A percentile compares a stretch with the other conserved stretches of the same genome.
phyloP scores from a whole-genome alignment of 306 rosid species.

The Vigna angularis region DNA sequence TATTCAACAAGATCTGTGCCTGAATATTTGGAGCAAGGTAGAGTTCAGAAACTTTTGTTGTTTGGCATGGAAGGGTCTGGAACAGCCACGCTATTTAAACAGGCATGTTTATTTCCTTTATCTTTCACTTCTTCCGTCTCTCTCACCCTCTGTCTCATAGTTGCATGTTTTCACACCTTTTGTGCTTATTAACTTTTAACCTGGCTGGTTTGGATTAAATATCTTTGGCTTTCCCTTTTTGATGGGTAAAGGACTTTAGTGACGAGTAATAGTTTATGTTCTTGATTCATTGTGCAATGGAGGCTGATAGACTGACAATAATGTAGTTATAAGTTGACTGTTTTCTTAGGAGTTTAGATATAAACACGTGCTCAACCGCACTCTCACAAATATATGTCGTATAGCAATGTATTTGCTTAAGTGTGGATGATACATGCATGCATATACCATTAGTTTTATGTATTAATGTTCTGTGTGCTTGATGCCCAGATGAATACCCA shows the following conservation, averaged over 20 bases:
- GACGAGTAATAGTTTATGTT: constrained; percentile 27
- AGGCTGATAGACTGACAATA: constrained; percentile 29
- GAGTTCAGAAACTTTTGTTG: constrained; percentile 82
- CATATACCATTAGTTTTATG: constrained; percentile 11
- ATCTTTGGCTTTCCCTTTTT: constrained; percentile 5
- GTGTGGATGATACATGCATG: neutral
- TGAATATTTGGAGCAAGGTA: constrained; percentile 77
- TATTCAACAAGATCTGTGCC: constrained; percentile 74
- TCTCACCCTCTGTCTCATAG: constrained; percentile 8
- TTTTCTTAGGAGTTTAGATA: constrained; percentile 38
- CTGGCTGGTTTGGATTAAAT: constrained; percentile 40
- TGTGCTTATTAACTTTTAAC: constrained; percentile 31
- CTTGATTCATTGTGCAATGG: constrained; percentile 26
- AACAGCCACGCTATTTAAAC: constrained; percentile 89
- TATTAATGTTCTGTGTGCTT: constrained; percentile 23
- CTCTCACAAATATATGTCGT: neutral
- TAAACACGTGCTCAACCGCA: neutral
- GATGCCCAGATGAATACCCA: constrained; percentile 3
- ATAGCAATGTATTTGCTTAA: neutral
- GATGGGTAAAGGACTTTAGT: constrained; percentile 11
- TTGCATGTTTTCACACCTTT: constrained; percentile 5
- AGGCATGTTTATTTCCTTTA: constrained; percentile 56
- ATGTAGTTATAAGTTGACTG: constrained; percentile 2
- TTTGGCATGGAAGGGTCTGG: constrained; percentile 94
- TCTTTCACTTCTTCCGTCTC: constrained; percentile 9